Evolutionary conservation across 495 filamentous ascomycete species (phyloP).

Genomic region (Aspergillus hancockii): DNA sequence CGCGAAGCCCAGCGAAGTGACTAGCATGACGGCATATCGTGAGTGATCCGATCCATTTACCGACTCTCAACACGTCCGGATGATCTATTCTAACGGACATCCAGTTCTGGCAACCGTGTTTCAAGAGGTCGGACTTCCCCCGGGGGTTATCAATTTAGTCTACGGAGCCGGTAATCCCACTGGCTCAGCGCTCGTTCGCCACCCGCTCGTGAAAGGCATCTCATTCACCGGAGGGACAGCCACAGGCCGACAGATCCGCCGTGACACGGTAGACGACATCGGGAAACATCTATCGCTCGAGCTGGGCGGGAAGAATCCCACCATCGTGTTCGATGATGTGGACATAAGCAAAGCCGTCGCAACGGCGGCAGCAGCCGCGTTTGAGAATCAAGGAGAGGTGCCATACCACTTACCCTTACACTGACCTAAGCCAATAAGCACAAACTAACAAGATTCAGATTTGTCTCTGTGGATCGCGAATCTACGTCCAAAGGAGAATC

Average conservation of each 20-base stretch:
- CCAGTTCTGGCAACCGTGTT: slow-evolving; percentile 19
- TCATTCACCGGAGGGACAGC: slow-evolving; percentile 26
- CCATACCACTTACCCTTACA: neutral
- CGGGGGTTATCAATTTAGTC: slow-evolving; percentile 24
- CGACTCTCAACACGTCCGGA: neutral
- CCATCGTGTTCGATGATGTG: slow-evolving; percentile 40
- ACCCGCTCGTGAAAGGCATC: slow-evolving; percentile 17
- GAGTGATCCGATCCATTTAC: neutral
- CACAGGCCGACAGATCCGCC: slow-evolving; percentile 24
- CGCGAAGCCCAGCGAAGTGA: slow-evolving; percentile 26
- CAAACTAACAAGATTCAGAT: slow-evolving; percentile 7
- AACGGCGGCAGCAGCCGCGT: slow-evolving; percentile 17
- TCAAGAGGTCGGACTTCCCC: slow-evolving; percentile 19
- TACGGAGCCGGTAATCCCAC: slow-evolving; percentile 16
- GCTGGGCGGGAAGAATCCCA: slow-evolving; percentile 42
- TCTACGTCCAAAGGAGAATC: slow-evolving; percentile 51
- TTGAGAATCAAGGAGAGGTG: slow-evolving; percentile 42
- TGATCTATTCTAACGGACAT: neutral
- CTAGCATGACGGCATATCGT: slow-evolving; percentile 23
- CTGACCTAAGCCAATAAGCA: neutral
- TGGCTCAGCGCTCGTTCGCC: slow-evolving; percentile 17
- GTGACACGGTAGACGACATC: slow-evolving; percentile 39
- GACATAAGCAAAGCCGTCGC: slow-evolving; percentile 21
- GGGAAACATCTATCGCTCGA: slow-evolving; percentile 46
- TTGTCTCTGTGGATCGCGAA: slow-evolving; percentile 48